Evolutionary conservation across 495 filamentous ascomycete genomes (phyloP).

Genomic region (Cercophora sp.): DNA sequence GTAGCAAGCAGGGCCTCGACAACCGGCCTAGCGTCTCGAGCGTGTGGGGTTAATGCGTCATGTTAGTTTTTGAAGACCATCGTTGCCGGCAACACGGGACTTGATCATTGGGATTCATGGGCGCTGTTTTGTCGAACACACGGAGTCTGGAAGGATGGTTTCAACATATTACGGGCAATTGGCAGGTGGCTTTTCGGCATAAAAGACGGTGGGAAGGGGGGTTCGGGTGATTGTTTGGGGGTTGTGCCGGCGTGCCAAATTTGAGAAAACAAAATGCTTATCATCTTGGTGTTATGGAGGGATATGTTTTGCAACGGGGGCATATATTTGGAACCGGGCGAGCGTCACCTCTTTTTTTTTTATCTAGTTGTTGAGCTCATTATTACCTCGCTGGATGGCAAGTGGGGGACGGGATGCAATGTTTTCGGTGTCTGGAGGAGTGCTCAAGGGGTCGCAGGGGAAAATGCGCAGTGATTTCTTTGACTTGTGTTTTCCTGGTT

Average conservation of each 20-base stretch:
- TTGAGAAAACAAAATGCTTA: conserved; percentile 4
- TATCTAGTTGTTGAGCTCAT: background rate
- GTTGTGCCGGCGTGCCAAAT: background rate
- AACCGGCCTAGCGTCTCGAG: conserved; percentile 78
- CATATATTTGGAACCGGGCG: background rate
- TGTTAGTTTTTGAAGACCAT: too few relatives aligned
- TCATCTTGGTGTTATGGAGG: background rate
- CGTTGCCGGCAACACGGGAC: too few relatives aligned
- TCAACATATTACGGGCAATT: conserved; percentile 2
- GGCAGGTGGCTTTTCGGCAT: background rate
- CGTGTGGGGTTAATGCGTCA: too few relatives aligned
- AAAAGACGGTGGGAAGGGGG: background rate
- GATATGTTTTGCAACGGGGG: background rate
- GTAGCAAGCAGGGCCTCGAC: conserved; percentile 63
- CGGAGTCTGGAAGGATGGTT: conserved; percentile 1
- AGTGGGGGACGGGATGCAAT: too few relatives aligned
- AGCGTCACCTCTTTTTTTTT: background rate
- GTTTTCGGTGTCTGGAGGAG: too few relatives aligned
- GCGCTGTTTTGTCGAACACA: too few relatives aligned
- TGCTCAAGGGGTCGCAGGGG: too few relatives aligned
- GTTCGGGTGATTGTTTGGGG: too few relatives aligned
- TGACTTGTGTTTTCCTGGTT: too few relatives aligned
- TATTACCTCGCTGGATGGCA: too few relatives aligned
- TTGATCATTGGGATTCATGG: too few relatives aligned
- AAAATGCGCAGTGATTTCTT: too few relatives aligned